Percentiles rank a stretch among this genome's conserved stretches.
phyloP scores from a whole-genome alignment of 352 stramenopile species.

The Phytophthora litchii region DNA sequence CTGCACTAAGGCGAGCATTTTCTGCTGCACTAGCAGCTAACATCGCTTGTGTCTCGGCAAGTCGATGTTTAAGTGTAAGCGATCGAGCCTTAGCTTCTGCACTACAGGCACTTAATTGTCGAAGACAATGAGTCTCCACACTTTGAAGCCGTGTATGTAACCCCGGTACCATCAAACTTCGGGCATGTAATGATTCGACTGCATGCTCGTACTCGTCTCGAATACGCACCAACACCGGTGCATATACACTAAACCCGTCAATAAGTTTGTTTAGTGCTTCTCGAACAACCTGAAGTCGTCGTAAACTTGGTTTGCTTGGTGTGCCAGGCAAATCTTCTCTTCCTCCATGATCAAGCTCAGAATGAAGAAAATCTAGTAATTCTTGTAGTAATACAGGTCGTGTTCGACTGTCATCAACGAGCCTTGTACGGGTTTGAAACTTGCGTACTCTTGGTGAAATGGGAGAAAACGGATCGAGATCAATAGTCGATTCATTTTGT shows the following conservation, averaged over 20 bases:
- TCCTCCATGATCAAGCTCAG: slow-evolving; percentile 31
- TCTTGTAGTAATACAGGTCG: slow-evolving; percentile 52
- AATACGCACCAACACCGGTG: slow-evolving; percentile 63
- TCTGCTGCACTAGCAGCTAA: slow-evolving; percentile 58
- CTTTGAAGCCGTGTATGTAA: slow-evolving; percentile 60
- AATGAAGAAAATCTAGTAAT: slow-evolving; percentile 40
- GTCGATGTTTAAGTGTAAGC: slow-evolving; percentile 46
- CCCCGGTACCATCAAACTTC: slow-evolving; percentile 53
- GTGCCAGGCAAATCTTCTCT: slow-evolving; percentile 4
- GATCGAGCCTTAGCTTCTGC: slow-evolving; percentile 46
- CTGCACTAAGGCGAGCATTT: slow-evolving; percentile 39
- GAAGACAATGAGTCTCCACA: slow-evolving; percentile 66
- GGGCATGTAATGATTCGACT: slow-evolving; percentile 34
- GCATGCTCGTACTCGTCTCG: slow-evolving; percentile 67
- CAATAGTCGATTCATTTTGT: slow-evolving; percentile 8
- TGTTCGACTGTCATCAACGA: slow-evolving; percentile 42
- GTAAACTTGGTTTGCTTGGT: slow-evolving; percentile 35
- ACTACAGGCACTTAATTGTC: slow-evolving; percentile 52
- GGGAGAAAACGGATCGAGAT: slow-evolving; percentile 26
- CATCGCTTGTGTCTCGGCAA: slow-evolving; percentile 61
- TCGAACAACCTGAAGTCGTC: slow-evolving; percentile 62
- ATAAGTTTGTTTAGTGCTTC: slow-evolving; percentile 59
- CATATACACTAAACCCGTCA: slow-evolving; percentile 66
- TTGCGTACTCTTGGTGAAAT: slow-evolving; percentile 35
- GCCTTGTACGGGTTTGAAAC: slow-evolving; percentile 23